Conservation (phyloP, 257 asterid species). For the Solanum ossicruentum region DNA sequence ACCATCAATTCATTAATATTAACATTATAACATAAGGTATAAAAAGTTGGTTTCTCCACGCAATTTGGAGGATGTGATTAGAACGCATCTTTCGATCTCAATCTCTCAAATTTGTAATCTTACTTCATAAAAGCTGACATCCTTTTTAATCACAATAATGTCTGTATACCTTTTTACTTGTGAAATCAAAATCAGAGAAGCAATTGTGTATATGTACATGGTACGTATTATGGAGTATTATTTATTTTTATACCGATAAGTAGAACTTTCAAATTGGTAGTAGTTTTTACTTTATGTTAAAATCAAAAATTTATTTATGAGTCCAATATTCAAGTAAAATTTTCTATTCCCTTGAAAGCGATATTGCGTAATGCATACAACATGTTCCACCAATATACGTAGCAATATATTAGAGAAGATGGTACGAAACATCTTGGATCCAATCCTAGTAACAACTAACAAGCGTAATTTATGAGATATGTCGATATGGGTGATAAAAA, state of each 20-base stretch:
- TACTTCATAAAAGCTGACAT: not conserved
- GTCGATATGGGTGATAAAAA: not conserved
- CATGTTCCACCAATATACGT: not conserved
- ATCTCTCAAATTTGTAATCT: not conserved
- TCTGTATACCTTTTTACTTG: not conserved
- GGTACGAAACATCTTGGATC: not conserved
- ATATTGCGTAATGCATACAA: not conserved
- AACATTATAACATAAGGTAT: not conserved
- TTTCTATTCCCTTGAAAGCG: not conserved
- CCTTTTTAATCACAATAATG: not conserved
- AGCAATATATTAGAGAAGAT: not conserved
- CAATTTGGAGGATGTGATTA: not conserved
- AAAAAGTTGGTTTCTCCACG: not conserved
- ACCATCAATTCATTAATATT: not conserved
- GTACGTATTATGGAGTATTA: not conserved
- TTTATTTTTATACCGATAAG: not conserved
- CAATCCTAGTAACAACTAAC: not conserved
- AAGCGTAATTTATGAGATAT: not conserved
- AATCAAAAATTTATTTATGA: not conserved
- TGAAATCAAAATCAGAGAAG: not conserved
- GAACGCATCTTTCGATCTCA: not conserved
- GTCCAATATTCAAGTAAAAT: not conserved
- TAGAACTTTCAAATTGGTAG: not conserved
- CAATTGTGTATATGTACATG: not conserved
- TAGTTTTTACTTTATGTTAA: not conserved